A percentile compares a stretch with the other conserved stretches of the same genome.
phyloP scores from a whole-genome alignment of 1,139 yeast species.

The Meyerozyma sp. region DNA sequence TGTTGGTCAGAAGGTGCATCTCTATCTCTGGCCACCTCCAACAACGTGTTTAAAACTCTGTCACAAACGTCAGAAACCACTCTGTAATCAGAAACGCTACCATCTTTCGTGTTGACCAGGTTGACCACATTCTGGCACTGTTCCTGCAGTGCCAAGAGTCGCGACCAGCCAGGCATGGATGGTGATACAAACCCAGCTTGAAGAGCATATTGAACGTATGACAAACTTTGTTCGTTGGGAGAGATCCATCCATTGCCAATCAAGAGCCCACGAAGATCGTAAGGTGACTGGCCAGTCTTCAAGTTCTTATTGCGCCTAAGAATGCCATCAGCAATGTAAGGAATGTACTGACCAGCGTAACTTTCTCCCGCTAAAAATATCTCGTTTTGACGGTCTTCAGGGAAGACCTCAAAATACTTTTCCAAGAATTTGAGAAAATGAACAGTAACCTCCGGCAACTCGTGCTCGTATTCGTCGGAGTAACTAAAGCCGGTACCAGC shows the following conservation, averaged over 20 bases:
- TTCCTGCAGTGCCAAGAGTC: conserved; percentile 49
- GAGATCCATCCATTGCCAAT: conserved; percentile 98
- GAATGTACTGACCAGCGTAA: conserved; percentile 95
- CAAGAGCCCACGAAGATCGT: conserved; percentile 60
- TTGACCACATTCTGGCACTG: conserved; percentile 53
- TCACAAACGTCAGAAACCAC: conserved; percentile 46
- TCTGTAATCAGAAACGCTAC: conserved; percentile 19
- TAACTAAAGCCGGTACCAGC: conserved; percentile 89
- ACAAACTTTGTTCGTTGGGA: conserved; percentile 76
- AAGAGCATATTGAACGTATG: conserved; percentile 71
- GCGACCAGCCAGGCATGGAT: conserved; percentile 32
- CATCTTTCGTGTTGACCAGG: conserved; percentile 20
- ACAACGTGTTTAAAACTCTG: conserved; percentile 33
- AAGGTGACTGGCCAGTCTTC: conserved; percentile 12
- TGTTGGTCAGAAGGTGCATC: conserved; percentile 27
- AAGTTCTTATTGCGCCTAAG: conserved; percentile 38
- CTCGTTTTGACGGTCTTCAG: conserved; percentile 62
- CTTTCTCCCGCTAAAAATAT: conserved; percentile 89
- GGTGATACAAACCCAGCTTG: conserved; percentile 51
- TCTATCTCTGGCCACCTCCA: conserved; percentile 29
- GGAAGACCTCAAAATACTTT: conserved; percentile 65
- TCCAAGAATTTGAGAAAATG: conserved; percentile 65
- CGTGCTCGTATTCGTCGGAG: conserved; percentile 49
- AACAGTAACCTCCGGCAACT: conserved; percentile 51
- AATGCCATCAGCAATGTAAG: conserved; percentile 71